These are phyloP conservation scores for Lithohypha guttulata DNA, from an alignment of 2,329 filamentous ascomycete genomes.

Conservation along the genomic window DNA sequence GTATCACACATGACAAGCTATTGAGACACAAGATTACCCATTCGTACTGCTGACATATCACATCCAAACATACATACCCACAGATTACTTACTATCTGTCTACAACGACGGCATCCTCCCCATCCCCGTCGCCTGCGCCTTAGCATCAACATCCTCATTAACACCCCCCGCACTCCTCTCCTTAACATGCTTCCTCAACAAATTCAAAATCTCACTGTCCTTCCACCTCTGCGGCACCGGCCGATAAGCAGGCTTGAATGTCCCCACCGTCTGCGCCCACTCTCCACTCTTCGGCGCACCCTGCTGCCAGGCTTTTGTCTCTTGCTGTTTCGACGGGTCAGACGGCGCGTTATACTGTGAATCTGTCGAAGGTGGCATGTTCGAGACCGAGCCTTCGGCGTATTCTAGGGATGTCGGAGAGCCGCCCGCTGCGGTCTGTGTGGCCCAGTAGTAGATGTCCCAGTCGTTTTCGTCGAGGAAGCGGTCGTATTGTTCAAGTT, in stretches of 20 bases:
- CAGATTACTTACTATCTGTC: too few relatives aligned
- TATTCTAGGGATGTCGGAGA: conserved; percentile 47
- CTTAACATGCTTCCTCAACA: conserved; percentile 73
- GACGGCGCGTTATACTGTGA: conserved; percentile 20
- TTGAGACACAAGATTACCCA: too few relatives aligned
- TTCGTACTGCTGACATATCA: too few relatives aligned
- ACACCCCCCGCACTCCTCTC: conserved; percentile 54
- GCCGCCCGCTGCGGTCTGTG: conserved; percentile 54
- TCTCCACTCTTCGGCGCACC: conserved; percentile 55
- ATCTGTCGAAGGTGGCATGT: conserved; percentile 11
- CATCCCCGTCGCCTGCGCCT: conserved; percentile 22
- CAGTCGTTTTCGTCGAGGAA: conserved; percentile 99
- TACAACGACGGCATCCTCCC: too few relatives aligned
- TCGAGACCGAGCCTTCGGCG: conserved; percentile 38
- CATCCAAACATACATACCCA: too few relatives aligned
- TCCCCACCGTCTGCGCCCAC: conserved; percentile 93
- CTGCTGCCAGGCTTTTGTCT: conserved; percentile 41
- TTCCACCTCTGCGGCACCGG: conserved; percentile 81
- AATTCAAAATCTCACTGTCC: conserved; percentile 63
- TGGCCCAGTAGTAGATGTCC: conserved; percentile 99
- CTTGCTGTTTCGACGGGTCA: conserved; percentile 25
- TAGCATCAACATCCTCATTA: conserved; percentile 22
- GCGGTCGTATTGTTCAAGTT: conserved; percentile 74
- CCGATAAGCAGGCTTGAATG: conserved; percentile 85
- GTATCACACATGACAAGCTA: too few relatives aligned